Evolutionary conservation across 1,139 yeast species (phyloP), one percentile per base, ranked within the genome.

Genomic region (Suhomyces guaymorum): DNA sequence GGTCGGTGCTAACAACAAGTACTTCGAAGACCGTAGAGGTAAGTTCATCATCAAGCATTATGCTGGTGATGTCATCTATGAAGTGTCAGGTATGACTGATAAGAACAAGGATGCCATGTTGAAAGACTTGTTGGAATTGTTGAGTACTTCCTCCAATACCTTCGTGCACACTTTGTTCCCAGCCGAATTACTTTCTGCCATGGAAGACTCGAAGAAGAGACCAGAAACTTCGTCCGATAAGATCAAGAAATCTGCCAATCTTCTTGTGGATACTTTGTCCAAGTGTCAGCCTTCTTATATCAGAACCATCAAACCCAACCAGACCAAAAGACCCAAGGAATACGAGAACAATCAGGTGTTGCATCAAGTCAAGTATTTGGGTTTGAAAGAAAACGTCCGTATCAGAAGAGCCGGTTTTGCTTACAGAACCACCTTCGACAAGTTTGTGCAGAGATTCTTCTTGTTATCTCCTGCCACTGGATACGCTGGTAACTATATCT

Each of bases 361-460:
- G 48, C 98, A 94, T 63, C 99, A 94, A 66, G 83, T 94, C 46
- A 94, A 94, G 56, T 94, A 94, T 58, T 75, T 94, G 50, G 99
- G 99, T 56, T 72, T 94, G 59, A 94, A 92, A 55, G 98, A 94
- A 61, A 94, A 94, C 59, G 97, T 94, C 29, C 79, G 98, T 47
- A 94, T 94, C 48, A 80, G 98, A 69, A 84, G 98, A 68, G 98
- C 99, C 0, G 99, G 99, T 33, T 94, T 94, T 63, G 98, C 99
- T 2, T 92, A 90, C 55, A 82, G 99, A 64, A 96, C 95, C 45
- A 87, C 97, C 0, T 94, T 90, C 63, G 97, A 92, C 39, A 89
- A 90, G 59, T 94, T 94, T 57, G 97, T 89, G n/a, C 97, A 94
- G 63, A 73, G 98, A 53, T 94, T 94, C 59, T 92, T 88, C 59